Evolutionary conservation across 2,329 filamentous ascomycete species (phyloP).

Genomic region (Cladosporium sp.): DNA sequence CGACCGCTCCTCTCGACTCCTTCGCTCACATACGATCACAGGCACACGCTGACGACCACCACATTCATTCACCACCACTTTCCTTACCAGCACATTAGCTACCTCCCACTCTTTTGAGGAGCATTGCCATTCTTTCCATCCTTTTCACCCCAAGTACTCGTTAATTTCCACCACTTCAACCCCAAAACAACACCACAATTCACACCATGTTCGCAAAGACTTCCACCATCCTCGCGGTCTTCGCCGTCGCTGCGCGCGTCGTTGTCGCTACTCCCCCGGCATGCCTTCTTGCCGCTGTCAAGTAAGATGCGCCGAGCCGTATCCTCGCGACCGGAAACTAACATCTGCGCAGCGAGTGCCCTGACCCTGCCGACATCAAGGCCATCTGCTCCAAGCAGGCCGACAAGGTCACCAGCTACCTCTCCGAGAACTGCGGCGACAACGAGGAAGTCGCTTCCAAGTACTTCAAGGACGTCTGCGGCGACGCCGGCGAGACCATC

Average conservation of each 20-base stretch:
- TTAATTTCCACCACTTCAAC: background rate
- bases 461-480: conserved; percentile 30
- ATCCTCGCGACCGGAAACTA: conserved; percentile 11
- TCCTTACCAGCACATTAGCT: background rate
- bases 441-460: conserved; percentile 25
- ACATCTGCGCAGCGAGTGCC: conserved; percentile 25
- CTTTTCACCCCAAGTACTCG: background rate
- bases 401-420: conserved; percentile 17
- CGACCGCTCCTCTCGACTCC: background rate
- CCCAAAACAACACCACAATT: conserved; percentile 8
- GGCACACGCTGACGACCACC: conserved; percentile 2
- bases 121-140: background rate
- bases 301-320: conserved; percentile 35
- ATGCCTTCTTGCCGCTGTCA: conserved; percentile 49
- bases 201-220: conserved; percentile 45
- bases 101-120: conserved; percentile 12
- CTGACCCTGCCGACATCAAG: conserved; percentile 30
- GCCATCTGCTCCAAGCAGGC: conserved; percentile 27
- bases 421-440: conserved; percentile 29
- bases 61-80: conserved; percentile 8
- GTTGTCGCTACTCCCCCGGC: conserved; percentile 44
- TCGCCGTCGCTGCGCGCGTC: conserved; percentile 42
- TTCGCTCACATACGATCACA: conserved; percentile 3
- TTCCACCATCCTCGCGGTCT: conserved; percentile 39
- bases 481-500: conserved; percentile 28